Percentiles rank a stretch among this genome's conserved stretches.
Conservation (phyloP, 768 basidiomycete genomes). For the Multifurca ochricompacta region DNA sequence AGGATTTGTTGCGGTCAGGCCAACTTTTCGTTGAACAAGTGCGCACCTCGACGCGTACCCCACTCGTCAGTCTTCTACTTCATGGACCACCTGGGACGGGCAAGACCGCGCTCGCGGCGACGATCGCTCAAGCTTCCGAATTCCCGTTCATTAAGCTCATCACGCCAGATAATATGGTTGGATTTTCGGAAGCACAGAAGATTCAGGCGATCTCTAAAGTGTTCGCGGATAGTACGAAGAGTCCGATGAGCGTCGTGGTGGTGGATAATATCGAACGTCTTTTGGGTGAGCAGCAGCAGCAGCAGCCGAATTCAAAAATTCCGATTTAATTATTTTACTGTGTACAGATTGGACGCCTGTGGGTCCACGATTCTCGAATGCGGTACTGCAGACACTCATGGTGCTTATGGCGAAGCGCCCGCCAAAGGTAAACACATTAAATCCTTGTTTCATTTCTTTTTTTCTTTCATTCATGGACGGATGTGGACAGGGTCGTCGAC, state of each 20-base stretch:
- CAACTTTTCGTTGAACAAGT: conserved; percentile 91
- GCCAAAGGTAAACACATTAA: conserved; percentile 67
- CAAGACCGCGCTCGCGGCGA: conserved; percentile 91
- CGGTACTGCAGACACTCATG: conserved; percentile 82
- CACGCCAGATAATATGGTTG: conserved; percentile 95
- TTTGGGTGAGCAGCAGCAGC: conserved; percentile 53
- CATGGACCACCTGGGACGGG: conserved; percentile 89
- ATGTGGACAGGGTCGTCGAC: conserved; percentile 58
- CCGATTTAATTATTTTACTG: neutral
- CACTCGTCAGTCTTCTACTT: conserved; percentile 82
- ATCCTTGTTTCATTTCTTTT: neutral
- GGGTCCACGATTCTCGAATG: conserved; percentile 94
- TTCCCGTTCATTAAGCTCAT: conserved; percentile 98
- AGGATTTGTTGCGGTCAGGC: conserved; percentile 86
- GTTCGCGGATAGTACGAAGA: conserved; percentile 95
- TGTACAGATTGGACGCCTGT: conserved; percentile 88
- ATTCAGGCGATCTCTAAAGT: conserved; percentile 86
- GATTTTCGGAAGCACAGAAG: conserved; percentile 88
- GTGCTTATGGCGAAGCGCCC: conserved; percentile 85
- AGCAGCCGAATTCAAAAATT: neutral
- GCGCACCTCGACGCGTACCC: conserved; percentile 79
- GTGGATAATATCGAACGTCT: conserved; percentile 92
- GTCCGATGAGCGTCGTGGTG: conserved; percentile 91
- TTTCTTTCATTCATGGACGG: neutral
- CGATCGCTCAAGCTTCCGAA: conserved; percentile 86